Base-by-base conservation (phyloP, 2,329 filamentous ascomycete genomes). In the Fusarium transvaalense region DNA sequence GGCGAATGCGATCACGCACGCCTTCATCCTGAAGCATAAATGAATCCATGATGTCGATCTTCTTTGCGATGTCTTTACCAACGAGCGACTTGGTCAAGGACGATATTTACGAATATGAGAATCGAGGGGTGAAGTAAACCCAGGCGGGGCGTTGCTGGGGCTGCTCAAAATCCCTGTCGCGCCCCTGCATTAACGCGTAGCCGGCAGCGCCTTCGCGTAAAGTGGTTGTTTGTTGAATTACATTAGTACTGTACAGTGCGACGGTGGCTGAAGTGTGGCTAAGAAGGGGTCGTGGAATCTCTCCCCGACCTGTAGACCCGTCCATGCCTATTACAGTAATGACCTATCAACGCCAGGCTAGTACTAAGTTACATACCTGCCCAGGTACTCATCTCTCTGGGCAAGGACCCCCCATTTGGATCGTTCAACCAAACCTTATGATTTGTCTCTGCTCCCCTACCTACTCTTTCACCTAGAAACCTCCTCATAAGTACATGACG, bases 11-110 rank as follows among this genome's bases (percentile, higher is more conserved):
- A 82, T 97, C 91, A 74, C 89, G 88, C 74, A 91, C 89, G 71
- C 91, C 93, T 80, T 96, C 92, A 85, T 97, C 94, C 80, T 91
- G 89, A 75, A 97, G 88, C 82, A 91, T 89, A 72, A 88, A 83
- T 64, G 84, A 86, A 73, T 94, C 91, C 92, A 96, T 94, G 68
- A 64, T 81, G 78, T 29, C 23, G 47, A 27, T 46, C 58, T 64
- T 10, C 23, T 50, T 25, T 64, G 56, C 21, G 50, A 61, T 66
- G 37, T 39, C 39, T 56, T 58, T 55, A 39, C 59, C 46, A 58
- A 61, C 19, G 42, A 59, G 42, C 41, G 46, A 53, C 54, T 58
- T 57, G 41, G 27, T 59, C 51, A 61, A 43, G 34, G 47, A 47
- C 15, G 34, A 56, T 61, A 51, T 51, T 51, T 35, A 42, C 39